Percentiles rank a stretch among this genome's conserved stretches.
Conservation (phyloP, 2,329 filamentous ascomycete species). For the Plenodomus biglobosus region DNA sequence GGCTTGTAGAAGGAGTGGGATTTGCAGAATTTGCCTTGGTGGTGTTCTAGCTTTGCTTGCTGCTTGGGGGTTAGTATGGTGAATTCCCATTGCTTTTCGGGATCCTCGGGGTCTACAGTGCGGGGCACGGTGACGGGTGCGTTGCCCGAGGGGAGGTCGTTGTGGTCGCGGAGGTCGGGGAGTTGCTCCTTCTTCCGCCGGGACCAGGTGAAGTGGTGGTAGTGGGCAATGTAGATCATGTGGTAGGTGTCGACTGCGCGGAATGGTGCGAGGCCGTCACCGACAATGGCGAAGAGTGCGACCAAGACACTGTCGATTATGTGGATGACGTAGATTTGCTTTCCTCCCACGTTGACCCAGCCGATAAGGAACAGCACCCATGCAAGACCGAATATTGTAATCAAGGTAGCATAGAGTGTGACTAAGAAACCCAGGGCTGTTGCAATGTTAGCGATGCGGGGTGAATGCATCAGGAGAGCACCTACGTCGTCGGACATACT, state of each 20-base stretch:
- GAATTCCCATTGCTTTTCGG: constrained; percentile 50
- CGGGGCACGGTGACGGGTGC: constrained; percentile 49
- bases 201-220: constrained; percentile 67
- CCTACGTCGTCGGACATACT: constrained; percentile 72
- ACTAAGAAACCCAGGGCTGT: constrained; percentile 77
- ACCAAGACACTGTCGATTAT: constrained; percentile 61
- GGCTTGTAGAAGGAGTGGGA: constrained; percentile 89
- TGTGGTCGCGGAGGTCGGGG: constrained; percentile 66
- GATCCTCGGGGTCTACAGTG: constrained; percentile 38
- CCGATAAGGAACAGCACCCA: constrained; percentile 92
- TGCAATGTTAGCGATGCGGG: constrained; percentile 8
- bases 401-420: constrained; percentile 78
- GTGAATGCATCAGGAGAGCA: constrained; percentile 13
- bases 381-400: constrained; percentile 80
- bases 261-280: constrained; percentile 67
- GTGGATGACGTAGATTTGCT: constrained; percentile 63
- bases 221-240: constrained; percentile 79
- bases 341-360: constrained; percentile 79
- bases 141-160: constrained; percentile 61
- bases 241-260: constrained; percentile 82
- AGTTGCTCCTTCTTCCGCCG: constrained; percentile 63
- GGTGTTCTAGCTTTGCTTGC: constrained; percentile 70
- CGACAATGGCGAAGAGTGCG: constrained; percentile 63
- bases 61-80: constrained; percentile 66
- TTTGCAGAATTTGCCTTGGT: constrained; percentile 77